A percentile compares a stretch with the other conserved stretches of the same genome.
Conservation (phyloP, 1,284 basidiomycete species). For the Porogramme epimiltina region DNA sequence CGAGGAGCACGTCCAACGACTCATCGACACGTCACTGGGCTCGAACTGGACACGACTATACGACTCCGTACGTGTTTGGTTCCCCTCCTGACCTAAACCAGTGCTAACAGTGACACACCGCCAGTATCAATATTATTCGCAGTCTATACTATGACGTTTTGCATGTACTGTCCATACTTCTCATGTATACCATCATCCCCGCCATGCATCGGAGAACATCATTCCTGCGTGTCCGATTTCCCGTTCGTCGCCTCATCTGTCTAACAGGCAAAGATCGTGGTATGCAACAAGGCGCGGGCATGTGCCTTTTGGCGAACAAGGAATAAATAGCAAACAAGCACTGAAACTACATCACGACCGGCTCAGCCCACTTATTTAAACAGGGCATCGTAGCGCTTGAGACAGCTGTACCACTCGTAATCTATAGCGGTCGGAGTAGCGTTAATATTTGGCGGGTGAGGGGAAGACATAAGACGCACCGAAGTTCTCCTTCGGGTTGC, state of each 20-base stretch:
- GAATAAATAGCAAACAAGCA: conserved; percentile 11
- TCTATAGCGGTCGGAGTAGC: conserved; percentile 54
- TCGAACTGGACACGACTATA: conserved; percentile 92
- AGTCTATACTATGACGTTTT: conserved; percentile 65
- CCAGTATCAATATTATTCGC: conserved; percentile 83
- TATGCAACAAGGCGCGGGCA: too few relatives aligned
- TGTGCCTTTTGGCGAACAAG: too few relatives aligned
- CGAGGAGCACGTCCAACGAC: conserved; percentile 85
- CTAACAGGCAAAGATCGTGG: too few relatives aligned
- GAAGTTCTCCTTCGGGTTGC: conserved; percentile 43
- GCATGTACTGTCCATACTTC: too few relatives aligned
- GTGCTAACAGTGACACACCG: not conserved
- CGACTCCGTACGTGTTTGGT: conserved; percentile 68
- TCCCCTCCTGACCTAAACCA: not conserved
- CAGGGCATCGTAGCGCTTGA: conserved; percentile 68
- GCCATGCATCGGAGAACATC: too few relatives aligned
- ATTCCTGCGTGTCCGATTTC: too few relatives aligned
- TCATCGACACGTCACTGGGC: conserved; percentile 88
- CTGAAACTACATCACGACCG: too few relatives aligned
- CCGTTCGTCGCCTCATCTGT: too few relatives aligned
- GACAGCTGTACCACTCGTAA: conserved; percentile 80
- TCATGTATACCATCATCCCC: too few relatives aligned
- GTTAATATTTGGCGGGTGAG: conserved; percentile 1
- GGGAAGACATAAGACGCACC: conserved; percentile 35
- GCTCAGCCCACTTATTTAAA: conserved; percentile 38